Evolutionary conservation across 2,329 filamentous ascomycete genomes (phyloP).

Genomic region (Huntiella decipiens): DNA sequence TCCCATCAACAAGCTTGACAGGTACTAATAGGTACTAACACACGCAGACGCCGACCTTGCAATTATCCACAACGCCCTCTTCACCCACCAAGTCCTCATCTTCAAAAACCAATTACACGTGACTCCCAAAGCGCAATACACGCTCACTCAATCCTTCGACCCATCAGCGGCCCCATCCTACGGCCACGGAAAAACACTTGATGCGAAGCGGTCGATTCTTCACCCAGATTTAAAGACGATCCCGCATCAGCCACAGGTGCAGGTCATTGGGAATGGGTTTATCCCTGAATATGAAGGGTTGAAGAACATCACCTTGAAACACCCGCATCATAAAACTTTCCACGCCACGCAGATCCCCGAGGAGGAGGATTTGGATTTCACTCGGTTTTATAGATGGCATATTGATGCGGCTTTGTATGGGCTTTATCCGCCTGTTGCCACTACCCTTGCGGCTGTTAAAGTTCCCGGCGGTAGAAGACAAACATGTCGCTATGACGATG

Average conservation of each 20-base stretch:
- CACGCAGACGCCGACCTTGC: conserved; percentile 41
- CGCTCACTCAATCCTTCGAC: conserved; percentile 56
- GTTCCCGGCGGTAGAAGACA: conserved; percentile 49
- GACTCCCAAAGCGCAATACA: conserved; percentile 52
- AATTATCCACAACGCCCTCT: conserved; percentile 44
- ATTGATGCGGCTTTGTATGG: conserved; percentile 63
- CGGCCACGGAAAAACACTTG: conserved; percentile 58
- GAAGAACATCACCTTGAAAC: conserved; percentile 45
- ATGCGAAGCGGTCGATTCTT: conserved; percentile 43
- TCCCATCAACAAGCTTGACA: neutral
- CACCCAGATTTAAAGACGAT: conserved; percentile 68
- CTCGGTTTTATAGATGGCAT: conserved; percentile 58
- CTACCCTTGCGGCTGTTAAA: conserved; percentile 52
- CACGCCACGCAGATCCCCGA: conserved; percentile 44
- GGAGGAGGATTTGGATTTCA: conserved; percentile 29
- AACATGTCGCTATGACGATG: conserved; percentile 55
- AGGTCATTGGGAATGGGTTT: conserved; percentile 61
- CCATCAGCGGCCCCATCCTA: conserved; percentile 43
- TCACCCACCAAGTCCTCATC: conserved; percentile 48
- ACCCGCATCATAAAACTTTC: conserved; percentile 63
- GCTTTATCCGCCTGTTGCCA: conserved; percentile 54
- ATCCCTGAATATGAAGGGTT: conserved; percentile 53
- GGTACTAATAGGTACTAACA: conserved; percentile 9
- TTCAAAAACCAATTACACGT: conserved; percentile 48
- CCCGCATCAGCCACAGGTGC: conserved; percentile 60